Percentiles rank a stretch among this genome's conserved stretches.
phyloP scores from a whole-genome alignment of 345 rosid species.

The Hevea brasiliensis region DNA sequence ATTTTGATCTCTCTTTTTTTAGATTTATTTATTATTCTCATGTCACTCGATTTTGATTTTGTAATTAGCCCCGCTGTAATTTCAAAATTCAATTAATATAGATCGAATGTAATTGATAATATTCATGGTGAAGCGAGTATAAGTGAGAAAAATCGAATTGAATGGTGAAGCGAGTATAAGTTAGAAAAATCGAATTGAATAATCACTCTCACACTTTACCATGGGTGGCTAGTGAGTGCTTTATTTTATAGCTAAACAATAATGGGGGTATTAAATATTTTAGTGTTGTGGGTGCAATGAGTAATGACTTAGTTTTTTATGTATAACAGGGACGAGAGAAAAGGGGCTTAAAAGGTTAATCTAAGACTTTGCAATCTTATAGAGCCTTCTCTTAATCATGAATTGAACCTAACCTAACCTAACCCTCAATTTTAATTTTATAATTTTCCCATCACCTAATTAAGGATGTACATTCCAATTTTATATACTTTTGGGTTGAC shows the following conservation, averaged over 20 bases:
- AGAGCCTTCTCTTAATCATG: constrained; percentile 40
- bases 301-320: not conserved
- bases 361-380: constrained; percentile 31
- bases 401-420: constrained; percentile 38
- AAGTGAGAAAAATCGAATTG: no score
- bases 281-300: constrained; percentile 24
- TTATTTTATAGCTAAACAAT: constrained; percentile 5
- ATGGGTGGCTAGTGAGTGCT: constrained; percentile 12
- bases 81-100: no score
- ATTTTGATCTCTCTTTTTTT: no score
- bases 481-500: constrained; percentile 13
- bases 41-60: no score
- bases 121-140: no score
- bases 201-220: no score
- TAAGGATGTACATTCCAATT: constrained; percentile 7
- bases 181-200: no score
- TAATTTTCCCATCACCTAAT: constrained; percentile 9
- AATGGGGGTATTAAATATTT: constrained; percentile 10
- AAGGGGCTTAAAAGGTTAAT: not conserved
- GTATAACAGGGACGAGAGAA: not conserved
- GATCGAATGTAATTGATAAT: no score
- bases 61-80: no score
- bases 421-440: constrained; percentile 2
- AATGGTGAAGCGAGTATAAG: no score
- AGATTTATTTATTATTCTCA: no score